Percentiles rank a stretch among this genome's conserved stretches.
Evolutionary conservation across 2,329 filamentous ascomycete species (phyloP).

Genomic region (Ceratocystis eucalypticola): DNA sequence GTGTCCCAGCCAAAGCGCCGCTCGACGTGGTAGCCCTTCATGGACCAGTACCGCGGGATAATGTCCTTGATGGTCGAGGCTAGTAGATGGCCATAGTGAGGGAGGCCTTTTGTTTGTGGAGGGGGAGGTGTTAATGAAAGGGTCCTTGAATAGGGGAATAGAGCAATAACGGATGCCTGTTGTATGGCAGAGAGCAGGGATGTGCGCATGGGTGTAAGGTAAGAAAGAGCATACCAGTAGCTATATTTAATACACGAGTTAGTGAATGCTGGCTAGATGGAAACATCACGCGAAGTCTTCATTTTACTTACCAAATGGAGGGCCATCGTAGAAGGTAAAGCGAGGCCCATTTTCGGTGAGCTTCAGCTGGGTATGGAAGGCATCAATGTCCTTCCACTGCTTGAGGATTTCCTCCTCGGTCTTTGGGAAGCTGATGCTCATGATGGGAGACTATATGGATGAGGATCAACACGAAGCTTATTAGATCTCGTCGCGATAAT

Average conservation of each 20-base stretch:
- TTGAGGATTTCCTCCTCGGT: conserved; percentile 21
- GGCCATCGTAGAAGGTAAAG: conserved; percentile 92
- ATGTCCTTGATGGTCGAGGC: conserved; percentile 88
- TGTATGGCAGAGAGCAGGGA: not conserved
- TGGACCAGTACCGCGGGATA: conserved; percentile 81
- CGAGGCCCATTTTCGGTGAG: conserved; percentile 68
- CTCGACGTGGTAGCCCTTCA: conserved; percentile 79
- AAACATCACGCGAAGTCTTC: not conserved
- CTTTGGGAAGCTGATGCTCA: conserved; percentile 22
- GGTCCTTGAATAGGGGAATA: not conserved
- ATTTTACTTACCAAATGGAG: conserved; percentile 40
- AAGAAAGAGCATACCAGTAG: conserved; percentile 18
- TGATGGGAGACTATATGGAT: conserved; percentile 4
- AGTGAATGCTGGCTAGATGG: conserved; percentile 6
- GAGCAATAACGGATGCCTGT: not conserved
- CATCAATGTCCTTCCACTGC: conserved; percentile 22
- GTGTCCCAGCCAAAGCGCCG: conserved; percentile 79
- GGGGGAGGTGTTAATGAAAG: not conserved
- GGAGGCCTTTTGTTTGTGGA: conserved; percentile 20
- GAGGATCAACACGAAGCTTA: not conserved
- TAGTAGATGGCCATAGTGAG: conserved; percentile 47
- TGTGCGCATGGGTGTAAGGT: not conserved
- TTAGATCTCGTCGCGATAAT: not conserved
- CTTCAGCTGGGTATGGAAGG: conserved; percentile 23
- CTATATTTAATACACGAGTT: conserved; percentile 9